Evolutionary conservation across 805 yeast species (phyloP), one percentile per base, ranked within the genome.

Genomic region (Starmerella vaccinii): DNA sequence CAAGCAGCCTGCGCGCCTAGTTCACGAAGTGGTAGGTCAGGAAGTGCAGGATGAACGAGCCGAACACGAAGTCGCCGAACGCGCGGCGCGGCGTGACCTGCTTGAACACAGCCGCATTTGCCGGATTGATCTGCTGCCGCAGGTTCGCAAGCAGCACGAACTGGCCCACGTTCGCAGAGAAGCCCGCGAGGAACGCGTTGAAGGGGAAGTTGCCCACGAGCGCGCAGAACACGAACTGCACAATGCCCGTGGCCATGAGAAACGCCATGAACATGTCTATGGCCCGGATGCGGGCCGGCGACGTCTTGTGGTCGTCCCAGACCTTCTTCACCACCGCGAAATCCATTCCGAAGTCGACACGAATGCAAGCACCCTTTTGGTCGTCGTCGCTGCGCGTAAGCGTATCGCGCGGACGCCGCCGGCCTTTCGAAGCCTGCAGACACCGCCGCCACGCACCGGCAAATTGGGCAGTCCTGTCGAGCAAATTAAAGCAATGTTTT

Each of bases 151-250:
- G 79, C 56, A 92, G 75, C 23, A 92, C 97, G 65, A 92, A 92
- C 67, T 92, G 97, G 13, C 95, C 97, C 46, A 92, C 97, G 41
- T 97, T 85, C 21, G 87, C 72, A 49, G 83, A 77, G 64, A 92
- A 92, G 1, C 97, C 97, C 19, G 95, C 90, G 53, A 92, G 74
- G 64, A 92, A 92, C 22, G 96, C 97, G 68, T 92, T 92, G 76
- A 92, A 92, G 16, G 99, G 99, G 58, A 83, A 92, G 60, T 78
- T 86, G 33, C 97, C 95, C 42, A 88, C 78, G 13, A 87, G 54
- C 38, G 81, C 59, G 57, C 84, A 84, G 66, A 88, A 90, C 4
- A 73, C 69, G 63, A 88, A 87, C 68, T 92, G 97, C 26, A 84
- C 66, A 1, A 76, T 68, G 1, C 95, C 98, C 53, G 86, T 71